A percentile compares a stretch with the other conserved stretches of the same genome.
These are phyloP conservation scores for Oryza brachyantha DNA, from an alignment of 176 grass and related monocot species.

Conservation along the genomic window DNA sequence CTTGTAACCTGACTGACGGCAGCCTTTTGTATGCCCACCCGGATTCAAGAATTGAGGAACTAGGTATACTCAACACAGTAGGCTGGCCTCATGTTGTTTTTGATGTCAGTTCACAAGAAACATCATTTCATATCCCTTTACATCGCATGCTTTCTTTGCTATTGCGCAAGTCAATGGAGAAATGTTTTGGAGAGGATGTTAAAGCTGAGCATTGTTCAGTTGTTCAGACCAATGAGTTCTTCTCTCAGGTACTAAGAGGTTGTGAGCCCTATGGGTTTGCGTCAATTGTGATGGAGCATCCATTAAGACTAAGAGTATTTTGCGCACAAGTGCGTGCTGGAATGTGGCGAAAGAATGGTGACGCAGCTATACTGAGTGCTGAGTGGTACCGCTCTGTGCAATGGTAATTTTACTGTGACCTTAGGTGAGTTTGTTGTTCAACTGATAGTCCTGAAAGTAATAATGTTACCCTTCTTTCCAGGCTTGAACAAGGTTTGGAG, in stretches of 20 bases:
- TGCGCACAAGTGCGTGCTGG: conserved; percentile 93
- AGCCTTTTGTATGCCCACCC: conserved; percentile 58
- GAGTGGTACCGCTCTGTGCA: conserved; percentile 90
- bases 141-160: conserved; percentile 93
- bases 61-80: conserved; percentile 58
- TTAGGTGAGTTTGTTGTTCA: conserved; percentile 19
- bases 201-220: conserved; percentile 42
- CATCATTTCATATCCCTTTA: conserved; percentile 94
- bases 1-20: conserved; percentile 57
- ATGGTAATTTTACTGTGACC: conserved; percentile 60
- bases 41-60: conserved; percentile 58
- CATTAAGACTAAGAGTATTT: conserved; percentile 86
- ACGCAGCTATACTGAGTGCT: conserved; percentile 72
- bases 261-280: conserved; percentile 68
- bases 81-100: conserved; percentile 79
- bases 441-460: conserved; percentile 16
- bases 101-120: conserved; percentile 94
- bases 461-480: conserved; percentile 47
- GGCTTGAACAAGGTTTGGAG: conserved; percentile 93
- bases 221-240: conserved; percentile 58
- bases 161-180: conserved; percentile 62
- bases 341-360: conserved; percentile 99
- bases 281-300: conserved; percentile 97
- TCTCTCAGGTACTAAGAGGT: conserved; percentile 53
- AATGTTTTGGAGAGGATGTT: conserved; percentile 63